Base-by-base conservation (phyloP, 31 red algal genomes). In the Asparagopsis taxiformis region DNA sequence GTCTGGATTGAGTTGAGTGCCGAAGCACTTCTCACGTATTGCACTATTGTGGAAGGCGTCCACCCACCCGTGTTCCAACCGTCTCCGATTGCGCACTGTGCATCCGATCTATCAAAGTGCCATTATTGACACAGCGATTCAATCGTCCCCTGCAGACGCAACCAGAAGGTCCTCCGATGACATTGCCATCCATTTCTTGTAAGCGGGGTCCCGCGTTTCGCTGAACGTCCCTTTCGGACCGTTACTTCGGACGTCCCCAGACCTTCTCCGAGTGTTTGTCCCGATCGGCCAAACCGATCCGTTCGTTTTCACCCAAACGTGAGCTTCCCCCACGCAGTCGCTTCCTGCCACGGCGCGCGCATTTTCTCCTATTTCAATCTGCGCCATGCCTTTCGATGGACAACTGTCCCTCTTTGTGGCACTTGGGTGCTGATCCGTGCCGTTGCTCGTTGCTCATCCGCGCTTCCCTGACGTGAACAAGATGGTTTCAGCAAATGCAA, bases 1-100 rank as follows among this genome's bases (percentile, higher is more conserved):
- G 68, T 72, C 68, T 72, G 68, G 68, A 72, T 72, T 72, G 68
- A 72, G 68, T 72, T 72, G 51, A 57, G 68, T 31, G 3, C 11
- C 4, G 37, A 38, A 32, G 29, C 58, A 62, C 68, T 57, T 57
- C 68, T 56, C 68, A 55, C 68, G 51, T 26, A 72, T 72, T 56
- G 68, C 15, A 72, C 48, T 72, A 33, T 55, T 54, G 51, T 72
- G 68, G 68, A 72, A 72, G 26, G 68, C 51, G 50, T 55, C 50
- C 68, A 31, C 68, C 68, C 30, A 72, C 68, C 68, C 68, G 19
- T 72, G 31, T 72, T 72, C 68, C 68, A 72, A 55, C 51, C 68
- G 26, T 21, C 3, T 38, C 31, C 31, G 60, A 32, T n/a, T n/a
- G n/a, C n/a, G n/a, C n/a, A n/a, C n/a, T n/a, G n/a, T n/a, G n/a